phyloP scores from a whole-genome alignment of 768 basidiomycete genomes.

The Dacryopinax spathularia region DNA sequence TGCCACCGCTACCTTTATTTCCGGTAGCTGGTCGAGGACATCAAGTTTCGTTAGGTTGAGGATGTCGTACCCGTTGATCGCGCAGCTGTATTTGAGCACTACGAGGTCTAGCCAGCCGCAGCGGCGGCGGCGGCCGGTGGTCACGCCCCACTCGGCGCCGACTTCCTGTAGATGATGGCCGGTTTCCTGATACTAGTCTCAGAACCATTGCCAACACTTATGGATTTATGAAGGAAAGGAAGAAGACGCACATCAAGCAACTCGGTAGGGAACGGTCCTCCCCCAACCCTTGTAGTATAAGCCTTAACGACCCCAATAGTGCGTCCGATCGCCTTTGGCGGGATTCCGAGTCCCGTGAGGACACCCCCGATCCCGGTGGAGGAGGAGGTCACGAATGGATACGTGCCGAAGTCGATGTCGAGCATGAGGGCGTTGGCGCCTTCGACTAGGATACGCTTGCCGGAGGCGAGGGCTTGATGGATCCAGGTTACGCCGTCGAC shows the following conservation, averaged over 20 bases:
- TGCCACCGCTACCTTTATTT: conserved; percentile 77
- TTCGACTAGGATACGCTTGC: conserved; percentile 80
- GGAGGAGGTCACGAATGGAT: conserved; percentile 93
- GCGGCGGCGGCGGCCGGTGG: conserved; percentile 81
- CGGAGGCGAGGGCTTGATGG: conserved; percentile 57
- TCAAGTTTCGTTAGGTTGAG: conserved; percentile 96
- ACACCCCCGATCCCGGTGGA: conserved; percentile 90
- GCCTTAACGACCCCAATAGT: conserved; percentile 92
- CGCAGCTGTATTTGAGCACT: conserved; percentile 77
- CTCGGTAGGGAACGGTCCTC: conserved; percentile 95
- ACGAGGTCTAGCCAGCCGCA: conserved; percentile 98
- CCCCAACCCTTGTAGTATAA: conserved; percentile 96
- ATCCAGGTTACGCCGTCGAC: conserved; percentile 77
- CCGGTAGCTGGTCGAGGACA: conserved; percentile 64
- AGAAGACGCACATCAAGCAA: conserved; percentile 61
- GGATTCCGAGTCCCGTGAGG: conserved; percentile 93
- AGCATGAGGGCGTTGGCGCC: conserved; percentile 98
- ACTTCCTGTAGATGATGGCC: conserved; percentile 87
- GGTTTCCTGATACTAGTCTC: too few relatives aligned
- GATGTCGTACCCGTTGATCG: conserved; percentile 90
- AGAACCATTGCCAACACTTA: too few relatives aligned
- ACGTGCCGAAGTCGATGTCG: conserved; percentile 94
- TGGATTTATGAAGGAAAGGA: neutral
- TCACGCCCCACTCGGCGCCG: conserved; percentile 80
- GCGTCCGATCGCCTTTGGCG: conserved; percentile 74